A percentile compares a stretch with the other conserved stretches of the same genome.
Evolutionary conservation across 192 early-diverging fungal genomes (phyloP).

Genomic region (Linnemannia elongata): DNA sequence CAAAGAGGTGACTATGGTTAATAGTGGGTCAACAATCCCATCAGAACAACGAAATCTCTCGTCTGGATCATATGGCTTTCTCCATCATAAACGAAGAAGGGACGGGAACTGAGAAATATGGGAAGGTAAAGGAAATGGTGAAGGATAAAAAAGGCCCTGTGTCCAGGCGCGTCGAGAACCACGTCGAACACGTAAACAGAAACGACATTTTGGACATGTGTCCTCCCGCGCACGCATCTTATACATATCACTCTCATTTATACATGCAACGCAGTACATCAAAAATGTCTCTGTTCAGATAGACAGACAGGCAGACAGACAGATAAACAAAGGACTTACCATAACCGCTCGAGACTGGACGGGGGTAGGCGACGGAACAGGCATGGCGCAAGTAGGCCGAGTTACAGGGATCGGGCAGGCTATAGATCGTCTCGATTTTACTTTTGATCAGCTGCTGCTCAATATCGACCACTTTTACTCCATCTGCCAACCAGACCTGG

Average conservation of each 20-base stretch:
- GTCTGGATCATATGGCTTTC: background rate
- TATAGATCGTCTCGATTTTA: conserved; percentile 4
- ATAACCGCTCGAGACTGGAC: conserved; percentile 35
- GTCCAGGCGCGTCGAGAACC: too few species aligned
- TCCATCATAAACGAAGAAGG: background rate
- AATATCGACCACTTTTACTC: background rate
- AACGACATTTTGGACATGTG: background rate
- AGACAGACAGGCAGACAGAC: background rate
- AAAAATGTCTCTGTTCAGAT: too few species aligned
- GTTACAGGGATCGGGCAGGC: conserved; percentile 34
- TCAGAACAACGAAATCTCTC: background rate
- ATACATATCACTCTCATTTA: background rate
- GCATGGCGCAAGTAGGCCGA: conserved; percentile 36
- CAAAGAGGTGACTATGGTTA: background rate
- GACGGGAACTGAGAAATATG: background rate
- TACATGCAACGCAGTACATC: background rate
- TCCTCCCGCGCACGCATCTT: background rate
- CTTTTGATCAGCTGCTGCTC: conserved; percentile 13
- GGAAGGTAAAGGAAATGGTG: background rate
- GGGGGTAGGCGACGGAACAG: conserved; percentile 46
- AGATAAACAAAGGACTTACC: conserved; percentile 41
- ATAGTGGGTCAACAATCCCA: background rate
- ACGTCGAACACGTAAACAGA: background rate
- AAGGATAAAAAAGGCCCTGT: background rate
- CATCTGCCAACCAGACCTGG: conserved; percentile 43